Base-by-base conservation (phyloP, 2,329 filamentous ascomycete genomes). In the Neopestalotiopsis clavispora region DNA sequence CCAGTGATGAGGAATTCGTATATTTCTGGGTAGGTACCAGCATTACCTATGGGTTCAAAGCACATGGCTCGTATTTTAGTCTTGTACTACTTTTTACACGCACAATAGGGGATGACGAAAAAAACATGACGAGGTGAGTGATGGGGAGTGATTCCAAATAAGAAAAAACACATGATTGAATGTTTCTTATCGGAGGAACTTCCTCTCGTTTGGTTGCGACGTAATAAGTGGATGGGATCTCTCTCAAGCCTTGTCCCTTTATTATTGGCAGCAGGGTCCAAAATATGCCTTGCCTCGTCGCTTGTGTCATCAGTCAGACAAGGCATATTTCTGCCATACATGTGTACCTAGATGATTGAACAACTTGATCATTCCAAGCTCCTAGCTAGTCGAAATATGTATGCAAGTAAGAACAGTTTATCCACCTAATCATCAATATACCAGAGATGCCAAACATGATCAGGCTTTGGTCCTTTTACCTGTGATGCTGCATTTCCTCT, bases 231-330 rank as follows among this genome's bases (percentile, higher is more conserved):
- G 45, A n/a, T 20, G 45, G n/a, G 9, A 52, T 52, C 4, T 9
- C n/a, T 52, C 45, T 20, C 7, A 52, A 52, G 45, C 45, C 45
- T 52, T 52, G 45, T 52, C 45, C 45, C 45, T 52, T 23, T 28
- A 28, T 52, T 23, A 52, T 52, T 52, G 45, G 20, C 45, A n/a
- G 14, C 45, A 52, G 45, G 20, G 17, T 20, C 45, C 17, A 52
- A 52, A 52, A 52, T 52, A 7, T 52, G 45, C 45, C 45, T 52
- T 38, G 34, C 34, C 34, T 38, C 34, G 34, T 38, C 45, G 45
- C 45, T 52, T 52, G 45, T 52, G n/a, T 52, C 45, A 52, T 52
- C 45, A 52, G n/a, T 52, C 45, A 20, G 45, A 52, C 45, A 52
- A 52, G 45, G 45, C 45, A 52, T 52, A 52, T 17, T 52, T 52